A percentile compares a stretch with the other conserved stretches of the same genome.
These are phyloP conservation scores for Cystobasidium sp. DNA, from an alignment of 1,284 basidiomycete species.

Conservation along the genomic window DNA sequence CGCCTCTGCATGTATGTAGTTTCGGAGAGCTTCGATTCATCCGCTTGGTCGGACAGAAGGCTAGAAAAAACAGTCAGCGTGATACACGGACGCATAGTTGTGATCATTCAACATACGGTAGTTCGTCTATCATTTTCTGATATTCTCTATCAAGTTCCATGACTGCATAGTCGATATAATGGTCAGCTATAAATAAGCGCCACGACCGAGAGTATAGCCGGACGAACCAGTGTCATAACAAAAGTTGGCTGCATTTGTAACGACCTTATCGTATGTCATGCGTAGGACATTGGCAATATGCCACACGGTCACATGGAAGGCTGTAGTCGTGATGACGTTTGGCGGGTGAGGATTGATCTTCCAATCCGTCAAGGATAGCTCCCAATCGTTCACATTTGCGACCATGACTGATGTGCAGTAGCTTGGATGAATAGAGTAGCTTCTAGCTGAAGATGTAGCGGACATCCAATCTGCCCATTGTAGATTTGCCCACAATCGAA, in stretches of 20 bases:
- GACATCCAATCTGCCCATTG: background rate
- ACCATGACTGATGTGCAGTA: slow-evolving; percentile 48
- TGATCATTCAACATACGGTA: background rate
- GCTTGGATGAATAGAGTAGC: slow-evolving; percentile 42
- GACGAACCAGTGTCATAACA: slow-evolving; percentile 37
- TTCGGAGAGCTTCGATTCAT: slow-evolving; percentile 6
- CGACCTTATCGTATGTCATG: slow-evolving; percentile 47
- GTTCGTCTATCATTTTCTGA: background rate
- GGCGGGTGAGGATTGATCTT: slow-evolving; percentile 22
- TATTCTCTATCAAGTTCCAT: slow-evolving; percentile 47
- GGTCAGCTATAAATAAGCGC: background rate
- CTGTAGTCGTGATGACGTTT: slow-evolving; percentile 45
- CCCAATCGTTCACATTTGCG: slow-evolving; percentile 46
- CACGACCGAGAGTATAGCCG: background rate
- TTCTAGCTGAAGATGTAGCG: slow-evolving; percentile 22
- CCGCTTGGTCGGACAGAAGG: slow-evolving; percentile 37
- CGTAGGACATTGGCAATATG: slow-evolving; percentile 46
- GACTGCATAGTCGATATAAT: slow-evolving; percentile 3
- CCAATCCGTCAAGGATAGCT: slow-evolving; percentile 48
- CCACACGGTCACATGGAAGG: slow-evolving; percentile 49
- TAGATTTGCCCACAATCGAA: slow-evolving; percentile 47
- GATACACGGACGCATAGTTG: background rate
- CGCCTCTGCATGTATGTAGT: slow-evolving; percentile 19
- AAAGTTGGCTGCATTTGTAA: slow-evolving; percentile 40
- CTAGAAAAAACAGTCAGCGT: slow-evolving; percentile 20